Base-by-base conservation (phyloP, 75 land plant species). In the Azolla pinnata region DNA sequence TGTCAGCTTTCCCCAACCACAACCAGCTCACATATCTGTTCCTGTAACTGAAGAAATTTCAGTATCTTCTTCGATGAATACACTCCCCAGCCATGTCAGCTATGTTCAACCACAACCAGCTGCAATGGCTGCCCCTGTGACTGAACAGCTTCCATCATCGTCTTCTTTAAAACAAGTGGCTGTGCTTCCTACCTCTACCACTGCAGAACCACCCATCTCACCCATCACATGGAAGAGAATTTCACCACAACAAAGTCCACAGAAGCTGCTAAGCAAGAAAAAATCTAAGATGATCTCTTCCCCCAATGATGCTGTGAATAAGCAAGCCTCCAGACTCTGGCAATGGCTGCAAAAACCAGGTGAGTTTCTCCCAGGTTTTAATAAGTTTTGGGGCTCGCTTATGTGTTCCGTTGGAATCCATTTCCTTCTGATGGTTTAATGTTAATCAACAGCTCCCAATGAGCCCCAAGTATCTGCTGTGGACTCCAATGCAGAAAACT, bases 311-410 rank as follows among this genome's bases (percentile, higher is more conserved):
- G 1, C 25, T 52, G 54, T 25, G 29, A 29, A 52, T 12, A 52
- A 52, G 54, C 54, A 52, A 52, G 54, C 54, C 14, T 52, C 54
- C 5, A 52, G 54, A 27, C 29, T 52, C 27, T 52, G 26, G 54
- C 54, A 27, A 26, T 52, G 54, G 54, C 54, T 52, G 24, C 54
- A 52, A 23, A 52, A 52, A 27, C 29, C 54, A 52, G 54, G 54
- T 52, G 14, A 24, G 29, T 14, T 46, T 7, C 10, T 46, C 2
- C 2, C 21, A 46, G 49, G 17, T 46, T 2, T 46, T 46, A 23
- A 23, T 46, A 4, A 18, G 42, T 38, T 14, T 38, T 14, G 12
- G 14, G 42, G 7, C 14, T 8, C 42, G 7, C 12, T 38, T 7
- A 14, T 38, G 14, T 38, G 14, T 7, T 38, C 7, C 14, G 42